Evolutionary conservation across 306 rosid genomes (phyloP), one percentile per base, ranked within the genome.

Genomic region (Macrotyloma uniflorum): DNA sequence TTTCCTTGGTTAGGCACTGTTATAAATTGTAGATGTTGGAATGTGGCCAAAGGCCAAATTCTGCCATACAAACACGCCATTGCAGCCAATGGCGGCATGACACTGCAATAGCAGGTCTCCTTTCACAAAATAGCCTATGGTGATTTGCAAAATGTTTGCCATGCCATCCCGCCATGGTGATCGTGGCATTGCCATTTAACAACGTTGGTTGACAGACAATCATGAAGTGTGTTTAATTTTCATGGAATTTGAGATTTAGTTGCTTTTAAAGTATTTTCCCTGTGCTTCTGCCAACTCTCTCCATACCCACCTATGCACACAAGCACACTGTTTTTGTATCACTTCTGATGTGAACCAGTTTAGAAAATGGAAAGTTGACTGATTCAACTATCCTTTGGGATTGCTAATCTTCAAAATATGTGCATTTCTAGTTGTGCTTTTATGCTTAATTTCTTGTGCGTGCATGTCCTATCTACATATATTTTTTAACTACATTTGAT

Each of bases 141-240:
- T 42, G 2, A 10, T 12, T 40, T 5, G 16, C 47, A 42, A 42
- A 42, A 42, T 10, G 47, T 42, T 5, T 13, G 47, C 15, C 47
- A 38, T 38, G 11, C 3, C 43, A 2, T 9, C 2, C 43, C 3
- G 9, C 43, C 13, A 42, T 42, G 47, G 47, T 10, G 14, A 3
- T 3, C 9, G 10, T 40, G 45, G 45, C 0, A 10, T 40, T 40
- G 45, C 47, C 14, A 12, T 10, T 12, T 42, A 42, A 42, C 15
- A 42, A 3, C 47, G 71, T 71, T 45, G 54, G 33, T 18, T 72
- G 65, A 11, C 82, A 28, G 66, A 43, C 6, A 62, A 76, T 54
- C 23, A 51, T 77, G 67, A 28, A 16, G 14, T 61, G 40, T 59
- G 23, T 32, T 32, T 61, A 61, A 61, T 16, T 61, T 61, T 61